Evolutionary conservation across 2,329 filamentous ascomycete genomes (phyloP).

Genomic region (Fusarium sarcochroum): DNA sequence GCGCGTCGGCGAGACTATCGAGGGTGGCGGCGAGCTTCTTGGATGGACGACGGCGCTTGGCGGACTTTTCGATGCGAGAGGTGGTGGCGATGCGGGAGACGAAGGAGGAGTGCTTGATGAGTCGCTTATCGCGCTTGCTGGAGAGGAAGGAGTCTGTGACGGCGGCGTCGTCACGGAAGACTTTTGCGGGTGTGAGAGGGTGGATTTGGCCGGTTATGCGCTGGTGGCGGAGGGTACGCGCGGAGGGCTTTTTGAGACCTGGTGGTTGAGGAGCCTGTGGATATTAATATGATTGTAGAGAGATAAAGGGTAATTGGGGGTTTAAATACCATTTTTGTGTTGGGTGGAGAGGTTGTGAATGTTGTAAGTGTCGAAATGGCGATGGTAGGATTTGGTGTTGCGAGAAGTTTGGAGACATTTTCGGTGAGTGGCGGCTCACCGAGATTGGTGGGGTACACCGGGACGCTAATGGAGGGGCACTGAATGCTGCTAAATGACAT

Average conservation of each 20-base stretch:
- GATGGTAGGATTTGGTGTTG: slow-evolving; percentile 4
- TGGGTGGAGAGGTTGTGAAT: slow-evolving; percentile 6
- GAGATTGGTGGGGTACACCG: slow-evolving; percentile 45
- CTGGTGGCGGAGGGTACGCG: slow-evolving; percentile 68
- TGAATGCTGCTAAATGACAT: too few relatives aligned
- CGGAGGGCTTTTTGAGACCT: slow-evolving; percentile 67
- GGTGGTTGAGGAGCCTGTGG: slow-evolving; percentile 52
- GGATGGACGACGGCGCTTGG: slow-evolving; percentile 67
- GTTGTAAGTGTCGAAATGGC: neutral
- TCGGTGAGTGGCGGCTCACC: slow-evolving; percentile 45
- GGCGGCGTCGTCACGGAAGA: slow-evolving; percentile 65
- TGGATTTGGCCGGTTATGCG: slow-evolving; percentile 64
- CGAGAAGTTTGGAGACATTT: slow-evolving; percentile 43
- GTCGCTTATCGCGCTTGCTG: slow-evolving; percentile 86
- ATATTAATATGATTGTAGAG: neutral
- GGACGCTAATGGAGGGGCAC: slow-evolving; percentile 41
- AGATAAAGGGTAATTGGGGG: rapidly evolving
- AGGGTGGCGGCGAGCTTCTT: slow-evolving; percentile 86
- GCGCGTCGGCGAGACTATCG: slow-evolving; percentile 81
- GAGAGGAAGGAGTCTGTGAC: slow-evolving; percentile 73
- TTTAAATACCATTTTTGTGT: slow-evolving; percentile 37
- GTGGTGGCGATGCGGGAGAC: slow-evolving; percentile 81
- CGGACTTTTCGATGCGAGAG: slow-evolving; percentile 42
- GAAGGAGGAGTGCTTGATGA: slow-evolving; percentile 85
- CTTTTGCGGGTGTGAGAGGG: slow-evolving; percentile 65